Conservation (phyloP, 2,329 filamentous ascomycete genomes). For the Pseudofabraea citricarpa region DNA sequence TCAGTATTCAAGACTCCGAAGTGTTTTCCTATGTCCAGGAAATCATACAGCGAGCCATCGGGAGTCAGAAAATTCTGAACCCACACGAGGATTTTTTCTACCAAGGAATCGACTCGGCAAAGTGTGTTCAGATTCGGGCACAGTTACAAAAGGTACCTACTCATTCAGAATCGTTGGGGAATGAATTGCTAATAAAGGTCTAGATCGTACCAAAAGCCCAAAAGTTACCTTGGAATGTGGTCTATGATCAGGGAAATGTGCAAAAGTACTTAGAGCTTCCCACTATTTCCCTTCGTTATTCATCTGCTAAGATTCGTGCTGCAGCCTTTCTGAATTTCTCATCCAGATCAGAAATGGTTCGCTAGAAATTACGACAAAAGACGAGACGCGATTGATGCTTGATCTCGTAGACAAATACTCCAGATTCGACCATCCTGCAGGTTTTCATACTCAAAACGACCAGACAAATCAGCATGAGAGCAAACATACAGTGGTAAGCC, state of each 20-base stretch:
- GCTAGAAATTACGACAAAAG: conserved; percentile 27
- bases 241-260: conserved; percentile 56
- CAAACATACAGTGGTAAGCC: no score
- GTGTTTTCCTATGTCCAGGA: conserved; percentile 28
- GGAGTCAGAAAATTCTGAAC: conserved; percentile 26
- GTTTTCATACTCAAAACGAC: background rate
- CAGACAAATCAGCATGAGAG: conserved; percentile 5
- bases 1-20: conserved; percentile 27
- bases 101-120: conserved; percentile 52
- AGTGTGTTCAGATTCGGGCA: conserved; percentile 15
- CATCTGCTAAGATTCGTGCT: background rate
- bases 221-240: conserved; percentile 52
- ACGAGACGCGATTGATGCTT: conserved; percentile 32
- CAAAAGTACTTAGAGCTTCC: conserved; percentile 16
- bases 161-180: background rate
- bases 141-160: conserved; percentile 9
- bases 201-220: conserved; percentile 23
- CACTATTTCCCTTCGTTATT: background rate
- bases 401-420: conserved; percentile 41
- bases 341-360: conserved; percentile 27
- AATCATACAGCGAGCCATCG: conserved; percentile 29
- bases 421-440: conserved; percentile 20
- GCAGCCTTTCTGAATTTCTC: conserved; percentile 7
- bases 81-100: conserved; percentile 45
- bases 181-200: background rate